Evolutionary conservation across 305 asterid genomes (phyloP).

Genomic region (Fraxinus floribunda): DNA sequence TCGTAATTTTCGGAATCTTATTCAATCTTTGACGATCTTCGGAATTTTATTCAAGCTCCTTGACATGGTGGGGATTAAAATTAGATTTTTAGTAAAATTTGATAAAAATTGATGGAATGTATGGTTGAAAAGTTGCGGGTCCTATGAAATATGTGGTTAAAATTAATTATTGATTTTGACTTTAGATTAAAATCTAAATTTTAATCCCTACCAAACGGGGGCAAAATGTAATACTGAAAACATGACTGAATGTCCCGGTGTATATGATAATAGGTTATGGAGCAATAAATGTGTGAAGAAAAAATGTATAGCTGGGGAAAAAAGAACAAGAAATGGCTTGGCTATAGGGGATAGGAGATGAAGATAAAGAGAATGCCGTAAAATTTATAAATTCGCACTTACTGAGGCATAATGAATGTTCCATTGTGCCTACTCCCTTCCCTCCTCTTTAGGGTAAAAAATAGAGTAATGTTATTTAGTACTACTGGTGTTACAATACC

Average conservation of each 20-base stretch:
- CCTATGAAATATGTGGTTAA: background rate
- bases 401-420: background rate
- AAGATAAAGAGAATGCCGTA: background rate
- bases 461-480: background rate
- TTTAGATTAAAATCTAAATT: no score
- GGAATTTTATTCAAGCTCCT: no score
- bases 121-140: background rate
- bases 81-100: background rate
- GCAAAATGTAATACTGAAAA: background rate
- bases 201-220: background rate
- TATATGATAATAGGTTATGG: background rate
- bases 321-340: background rate
- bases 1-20: no score
- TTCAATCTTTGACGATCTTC: no score
- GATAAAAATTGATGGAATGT: background rate
- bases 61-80: background rate
- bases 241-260: constrained; percentile 1
- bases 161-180: background rate
- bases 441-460: background rate
- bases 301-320: background rate
- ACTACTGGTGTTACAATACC: background rate
- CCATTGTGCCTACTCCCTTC: background rate
- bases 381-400: background rate
- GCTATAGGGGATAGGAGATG: background rate
- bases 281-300: background rate